Conservation (phyloP, 1,284 basidiomycete species). For the Cerrena zonata region DNA sequence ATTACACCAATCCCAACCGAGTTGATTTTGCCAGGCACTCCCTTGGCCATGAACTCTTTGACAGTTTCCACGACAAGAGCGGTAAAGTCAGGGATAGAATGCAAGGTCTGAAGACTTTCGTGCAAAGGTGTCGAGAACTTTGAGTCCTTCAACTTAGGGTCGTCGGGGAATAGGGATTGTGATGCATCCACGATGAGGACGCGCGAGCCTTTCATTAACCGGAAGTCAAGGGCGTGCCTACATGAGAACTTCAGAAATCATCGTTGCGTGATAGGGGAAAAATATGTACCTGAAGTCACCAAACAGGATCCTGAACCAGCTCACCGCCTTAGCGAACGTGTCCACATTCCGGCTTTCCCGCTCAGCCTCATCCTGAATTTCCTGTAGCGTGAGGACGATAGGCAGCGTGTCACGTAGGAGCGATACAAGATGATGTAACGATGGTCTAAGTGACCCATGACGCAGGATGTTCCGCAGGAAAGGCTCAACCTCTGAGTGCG, state of each 20-base stretch:
- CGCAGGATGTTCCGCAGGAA: slow-evolving; percentile 61
- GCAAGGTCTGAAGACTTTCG: slow-evolving; percentile 30
- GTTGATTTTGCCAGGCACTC: slow-evolving; percentile 39
- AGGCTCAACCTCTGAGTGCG: slow-evolving; percentile 68
- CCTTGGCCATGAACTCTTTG: slow-evolving; percentile 31
- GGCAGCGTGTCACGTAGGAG: slow-evolving; percentile 70
- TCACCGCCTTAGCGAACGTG: slow-evolving; percentile 68
- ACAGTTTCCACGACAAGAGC: slow-evolving; percentile 42
- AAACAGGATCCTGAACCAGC: slow-evolving; percentile 75
- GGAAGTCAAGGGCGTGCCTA: slow-evolving; percentile 74
- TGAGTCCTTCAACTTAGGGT: background rate
- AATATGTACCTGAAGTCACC: slow-evolving; percentile 51
- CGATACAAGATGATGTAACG: slow-evolving; percentile 58
- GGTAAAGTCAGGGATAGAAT: slow-evolving; percentile 57
- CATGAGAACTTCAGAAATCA: background rate
- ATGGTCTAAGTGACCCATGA: slow-evolving; percentile 56
- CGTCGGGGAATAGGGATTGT: slow-evolving; percentile 45
- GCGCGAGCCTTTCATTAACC: slow-evolving; percentile 61
- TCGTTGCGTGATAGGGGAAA: background rate
- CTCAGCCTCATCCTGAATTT: slow-evolving; percentile 40
- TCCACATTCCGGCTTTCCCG: slow-evolving; percentile 45
- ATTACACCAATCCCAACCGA: slow-evolving; percentile 58
- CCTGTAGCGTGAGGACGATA: slow-evolving; percentile 64
- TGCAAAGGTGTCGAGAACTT: background rate
- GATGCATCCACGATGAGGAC: slow-evolving; percentile 67